Evolutionary conservation across 352 stramenopile genomes (phyloP), one percentile per base, ranked within the genome.

Genomic region (Thraustochytrium sp.): DNA sequence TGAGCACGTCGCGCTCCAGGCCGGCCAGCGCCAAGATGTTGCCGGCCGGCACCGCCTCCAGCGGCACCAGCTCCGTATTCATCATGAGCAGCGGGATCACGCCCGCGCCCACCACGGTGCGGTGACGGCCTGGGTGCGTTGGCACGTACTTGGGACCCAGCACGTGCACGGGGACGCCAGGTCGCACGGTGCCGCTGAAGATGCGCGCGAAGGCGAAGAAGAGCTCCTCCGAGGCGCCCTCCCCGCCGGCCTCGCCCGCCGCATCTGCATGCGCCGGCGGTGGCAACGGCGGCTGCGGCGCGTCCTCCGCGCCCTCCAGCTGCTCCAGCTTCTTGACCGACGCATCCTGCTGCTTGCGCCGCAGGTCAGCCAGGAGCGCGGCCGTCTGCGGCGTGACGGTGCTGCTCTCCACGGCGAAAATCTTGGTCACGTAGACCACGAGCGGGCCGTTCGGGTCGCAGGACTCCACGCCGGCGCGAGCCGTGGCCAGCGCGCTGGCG

Each of bases 171-270:
- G 89, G 87, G 51, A 90, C 85, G 0, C 91, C 87, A 31, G 89
- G 85, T 5, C 85, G 86, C 46, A 97, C 85, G 21, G 92, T 91
- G 49, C 94, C 94, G 65, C 90, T 95, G 84, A 96, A 97, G 8
- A 97, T 91, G 23, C 94, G 89, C 11, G 90, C 93, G 31, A 98
- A 92, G 13, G 92, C 93, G n/a, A 97, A 89, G 84, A 97, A 97
- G 29, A 95, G 31, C 40, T 87, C 65, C 21, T 42, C 73, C 40
- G 23, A 42, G 18, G 29, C 38, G 18, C 5, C 26, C n/a, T 34
- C 55, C 18, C 26, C 59, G 48, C 77, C 4, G 5, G 31, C 59
- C 26, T 44, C 59, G 26, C 34, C n/a, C n/a, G n/a, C n/a, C n/a
- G n/a, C n/a, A n/a, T n/a, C n/a, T n/a, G n/a, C n/a, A n/a, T n/a